These are phyloP conservation scores for Thalassiosira mediterranea DNA, from an alignment of 352 stramenopile genomes.

Conservation along the genomic window DNA sequence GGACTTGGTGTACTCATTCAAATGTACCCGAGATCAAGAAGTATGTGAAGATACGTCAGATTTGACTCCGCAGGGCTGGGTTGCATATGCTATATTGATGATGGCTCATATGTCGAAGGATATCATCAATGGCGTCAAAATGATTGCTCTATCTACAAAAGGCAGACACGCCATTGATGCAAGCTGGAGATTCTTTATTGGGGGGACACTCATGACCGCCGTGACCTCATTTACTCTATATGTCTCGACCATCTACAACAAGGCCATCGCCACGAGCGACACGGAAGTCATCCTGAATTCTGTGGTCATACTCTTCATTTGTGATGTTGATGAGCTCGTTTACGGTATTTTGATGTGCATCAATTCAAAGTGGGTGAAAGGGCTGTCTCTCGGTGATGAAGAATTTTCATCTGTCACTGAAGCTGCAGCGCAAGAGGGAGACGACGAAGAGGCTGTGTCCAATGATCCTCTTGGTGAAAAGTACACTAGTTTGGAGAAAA, in stretches of 20 bases:
- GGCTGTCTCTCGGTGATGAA: background rate
- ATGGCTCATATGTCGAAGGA: slow-evolving; percentile 8
- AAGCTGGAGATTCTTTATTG: slow-evolving; percentile 30
- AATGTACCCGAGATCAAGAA: slow-evolving; percentile 19
- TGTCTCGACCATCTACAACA: slow-evolving; percentile 42
- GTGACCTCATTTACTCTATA: slow-evolving; percentile 27
- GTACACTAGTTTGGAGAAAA: background rate
- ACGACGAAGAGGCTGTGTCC: background rate
- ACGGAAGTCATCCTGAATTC: slow-evolving; percentile 41
- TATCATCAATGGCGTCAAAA: slow-evolving; percentile 22
- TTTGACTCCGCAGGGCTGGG: slow-evolving; percentile 10
- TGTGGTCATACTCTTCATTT: slow-evolving; percentile 39
- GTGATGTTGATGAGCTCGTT: slow-evolving; percentile 37
- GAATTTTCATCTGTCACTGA: background rate
- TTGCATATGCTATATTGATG: slow-evolving; percentile 23
- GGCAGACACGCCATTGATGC: background rate
- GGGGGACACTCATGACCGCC: slow-evolving; percentile 4
- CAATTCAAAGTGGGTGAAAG: background rate
- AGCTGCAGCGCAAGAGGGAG: background rate
- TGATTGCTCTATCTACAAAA: slow-evolving; percentile 23
- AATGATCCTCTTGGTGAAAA: background rate
- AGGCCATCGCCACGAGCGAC: slow-evolving; percentile 40
- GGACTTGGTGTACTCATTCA: slow-evolving; percentile 33
- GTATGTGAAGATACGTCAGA: slow-evolving; percentile 13
- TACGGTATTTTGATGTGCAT: background rate